Percentiles rank a stretch among this genome's conserved stretches.
Conservation (phyloP, 2,329 filamentous ascomycete genomes). For the Myriosclerotinia curreyana region DNA sequence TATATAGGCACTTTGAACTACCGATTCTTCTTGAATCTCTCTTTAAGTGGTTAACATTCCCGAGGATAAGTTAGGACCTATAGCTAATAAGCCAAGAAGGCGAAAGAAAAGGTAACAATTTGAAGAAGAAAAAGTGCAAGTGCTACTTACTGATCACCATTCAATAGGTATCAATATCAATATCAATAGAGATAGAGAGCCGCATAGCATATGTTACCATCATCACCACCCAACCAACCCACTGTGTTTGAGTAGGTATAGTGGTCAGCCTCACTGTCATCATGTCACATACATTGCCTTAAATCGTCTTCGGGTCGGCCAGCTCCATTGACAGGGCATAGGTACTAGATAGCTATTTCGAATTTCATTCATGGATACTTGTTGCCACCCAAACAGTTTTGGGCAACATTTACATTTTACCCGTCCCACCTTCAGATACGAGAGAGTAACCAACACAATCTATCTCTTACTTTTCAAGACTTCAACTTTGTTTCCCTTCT, state of each 20-base stretch:
- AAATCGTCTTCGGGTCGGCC: background rate
- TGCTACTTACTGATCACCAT: too few species aligned
- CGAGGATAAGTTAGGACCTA: background rate
- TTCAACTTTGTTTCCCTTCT: background rate
- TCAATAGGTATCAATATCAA: too few species aligned
- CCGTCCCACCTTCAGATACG: background rate
- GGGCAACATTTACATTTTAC: background rate
- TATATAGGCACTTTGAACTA: background rate
- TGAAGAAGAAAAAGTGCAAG: too few species aligned
- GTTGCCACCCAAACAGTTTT: background rate
- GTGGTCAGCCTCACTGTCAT: background rate
- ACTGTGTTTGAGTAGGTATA: background rate
- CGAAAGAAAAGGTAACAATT: too few species aligned
- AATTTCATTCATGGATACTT: background rate
- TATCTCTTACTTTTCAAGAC: background rate
- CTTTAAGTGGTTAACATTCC: background rate
- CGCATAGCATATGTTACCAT: background rate
- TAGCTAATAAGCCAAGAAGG: background rate
- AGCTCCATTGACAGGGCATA: background rate
- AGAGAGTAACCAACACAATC: background rate
- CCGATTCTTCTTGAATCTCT: background rate
- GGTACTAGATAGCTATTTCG: background rate
- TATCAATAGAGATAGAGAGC: background rate
- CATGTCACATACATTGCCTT: conserved; percentile 4
- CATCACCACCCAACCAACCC: background rate